phyloP scores from a whole-genome alignment of 179 eudicot species.

The Amaranthus tricolor region DNA sequence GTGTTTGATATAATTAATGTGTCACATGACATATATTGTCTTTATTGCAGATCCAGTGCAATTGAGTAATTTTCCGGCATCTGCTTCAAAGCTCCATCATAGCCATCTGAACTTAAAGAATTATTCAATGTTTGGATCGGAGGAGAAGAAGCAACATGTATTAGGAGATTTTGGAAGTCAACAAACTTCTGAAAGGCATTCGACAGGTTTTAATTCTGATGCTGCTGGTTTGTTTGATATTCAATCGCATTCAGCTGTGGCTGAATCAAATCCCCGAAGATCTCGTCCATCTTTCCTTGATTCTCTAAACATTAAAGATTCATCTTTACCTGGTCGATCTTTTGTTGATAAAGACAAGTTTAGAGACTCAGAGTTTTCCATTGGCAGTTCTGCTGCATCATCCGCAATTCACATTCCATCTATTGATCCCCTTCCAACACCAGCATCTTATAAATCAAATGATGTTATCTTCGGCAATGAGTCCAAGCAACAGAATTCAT shows the following conservation, averaged over 20 bases:
- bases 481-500: constrained; percentile 21
- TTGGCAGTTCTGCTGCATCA: constrained; percentile 33
- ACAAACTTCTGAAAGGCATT: constrained; percentile 41
- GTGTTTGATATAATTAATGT: not conserved
- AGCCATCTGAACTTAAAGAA: constrained; percentile 22
- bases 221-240: constrained; percentile 33
- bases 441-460: constrained; percentile 22
- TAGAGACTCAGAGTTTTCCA: constrained; percentile 30
- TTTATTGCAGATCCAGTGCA: constrained; percentile 32
- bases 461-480: constrained; percentile 17
- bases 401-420: constrained; percentile 31
- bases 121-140: constrained; percentile 26
- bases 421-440: constrained; percentile 30
- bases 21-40: constrained; percentile 7
- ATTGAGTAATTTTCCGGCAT: constrained; percentile 20
- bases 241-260: constrained; percentile 34
- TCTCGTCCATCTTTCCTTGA: constrained; percentile 92
- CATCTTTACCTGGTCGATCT: constrained; percentile 39
- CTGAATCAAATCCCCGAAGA: constrained; percentile 55
- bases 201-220: constrained; percentile 38
- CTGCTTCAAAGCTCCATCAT: constrained; percentile 33
- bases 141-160: constrained; percentile 40
- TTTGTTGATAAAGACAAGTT: constrained; percentile 36
- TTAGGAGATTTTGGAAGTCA: constrained; percentile 32
- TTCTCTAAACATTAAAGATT: constrained; percentile 58